phyloP scores from a whole-genome alignment of 495 filamentous ascomycete species.

The Penicillium cinerascens region DNA sequence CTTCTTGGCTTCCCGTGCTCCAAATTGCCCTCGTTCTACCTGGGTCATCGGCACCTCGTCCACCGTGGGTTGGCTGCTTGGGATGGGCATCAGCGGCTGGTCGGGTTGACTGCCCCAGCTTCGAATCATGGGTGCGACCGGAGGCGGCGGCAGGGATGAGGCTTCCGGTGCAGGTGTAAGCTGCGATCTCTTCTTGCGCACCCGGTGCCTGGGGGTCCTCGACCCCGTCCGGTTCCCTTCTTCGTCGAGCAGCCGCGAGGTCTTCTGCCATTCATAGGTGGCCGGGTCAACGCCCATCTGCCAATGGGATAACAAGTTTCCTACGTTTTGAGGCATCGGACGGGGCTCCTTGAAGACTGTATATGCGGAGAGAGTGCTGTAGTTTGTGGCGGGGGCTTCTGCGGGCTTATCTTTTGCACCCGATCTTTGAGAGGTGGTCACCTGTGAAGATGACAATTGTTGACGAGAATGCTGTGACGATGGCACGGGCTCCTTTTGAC shows the following conservation, averaged over 20 bases:
- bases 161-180: conserved; percentile 11
- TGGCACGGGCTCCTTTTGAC: not conserved
- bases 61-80: conserved; percentile 40
- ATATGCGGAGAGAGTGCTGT: conserved; percentile 30
- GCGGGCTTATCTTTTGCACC: not conserved
- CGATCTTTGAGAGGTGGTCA: conserved; percentile 11
- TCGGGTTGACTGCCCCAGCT: conserved; percentile 42
- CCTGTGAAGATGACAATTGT: conserved; percentile 12
- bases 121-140: conserved; percentile 23
- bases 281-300: conserved; percentile 34
- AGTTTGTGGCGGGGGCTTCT: conserved; percentile 6
- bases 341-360: conserved; percentile 26
- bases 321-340: conserved; percentile 21
- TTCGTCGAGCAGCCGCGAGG: conserved; percentile 20
- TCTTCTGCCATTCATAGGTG: conserved; percentile 38
- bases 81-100: conserved; percentile 13
- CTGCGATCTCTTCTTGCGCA: conserved; percentile 24
- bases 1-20: conserved; percentile 30
- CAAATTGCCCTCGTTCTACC: conserved; percentile 40
- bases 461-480: not conserved
- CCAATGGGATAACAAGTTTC: conserved; percentile 45
- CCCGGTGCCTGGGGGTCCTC: conserved; percentile 20
- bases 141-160: conserved; percentile 23
- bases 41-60: conserved; percentile 39
- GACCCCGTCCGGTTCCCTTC: conserved; percentile 15